Base-by-base conservation (phyloP, 148 eudicot genomes). In the Vaccinium vitisidaea region DNA sequence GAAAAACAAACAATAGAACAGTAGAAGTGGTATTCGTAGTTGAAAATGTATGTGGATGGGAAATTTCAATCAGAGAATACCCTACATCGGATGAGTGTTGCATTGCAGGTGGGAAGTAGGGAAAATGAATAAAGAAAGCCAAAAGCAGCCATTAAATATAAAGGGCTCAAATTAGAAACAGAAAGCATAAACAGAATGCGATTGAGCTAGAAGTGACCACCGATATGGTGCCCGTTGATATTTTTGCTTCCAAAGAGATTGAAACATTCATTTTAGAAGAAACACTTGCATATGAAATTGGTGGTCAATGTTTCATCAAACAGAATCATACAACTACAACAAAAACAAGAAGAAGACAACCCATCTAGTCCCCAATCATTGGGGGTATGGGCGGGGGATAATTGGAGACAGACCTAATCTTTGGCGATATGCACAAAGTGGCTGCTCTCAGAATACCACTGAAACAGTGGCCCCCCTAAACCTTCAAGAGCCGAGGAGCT, bases 91-190 rank as follows among this genome's bases (percentile, higher is more conserved):
- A 77, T 50, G 30, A 48, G 43, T 32, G 49, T 46, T 7, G 18
- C 56, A 2, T 49, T 77, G 16, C 6, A 77, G 80, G 80, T n/a
- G 30, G 32, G 36, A 36, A 77, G 32, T 12, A 77, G 19, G n/a
- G 63, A 43, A 43, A 43, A 43, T 43, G 81, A 53, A 53, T 1
- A 30, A 78, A 55, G n/a, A 30, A 18, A 27, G 8, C n/a, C 63
- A 53, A 27, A 54, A 54, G 43, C 9, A 36, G 0, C 58, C 14
- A 54, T 6, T 23, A 74, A 74, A 54, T 52, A 14, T 52, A 14
- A 78, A 78, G 80, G 80, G 50, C 56, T 30, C 50, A 76, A 76
- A 76, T 23, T 23, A 75, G 78, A 76, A 75, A 13, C 7, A 63
- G 70, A 76, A 49, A 48, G 13, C 8, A 75, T 46, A 49, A 48